These are phyloP conservation scores for Aspergillus wentii DNA, from an alignment of 495 filamentous ascomycete genomes.

Conservation along the genomic window DNA sequence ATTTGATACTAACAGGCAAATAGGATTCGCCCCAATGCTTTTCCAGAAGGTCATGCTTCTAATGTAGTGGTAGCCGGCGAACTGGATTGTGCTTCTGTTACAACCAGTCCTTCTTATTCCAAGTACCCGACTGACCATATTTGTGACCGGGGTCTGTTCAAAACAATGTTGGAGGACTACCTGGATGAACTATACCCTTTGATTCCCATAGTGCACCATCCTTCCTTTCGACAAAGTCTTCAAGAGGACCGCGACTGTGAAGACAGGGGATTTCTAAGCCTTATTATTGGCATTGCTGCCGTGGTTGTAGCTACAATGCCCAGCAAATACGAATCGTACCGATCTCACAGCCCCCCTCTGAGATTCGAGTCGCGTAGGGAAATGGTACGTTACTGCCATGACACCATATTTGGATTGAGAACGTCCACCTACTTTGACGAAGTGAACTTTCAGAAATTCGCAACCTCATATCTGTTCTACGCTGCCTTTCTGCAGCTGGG, in stretches of 20 bases:
- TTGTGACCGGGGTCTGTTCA: constrained; percentile 14
- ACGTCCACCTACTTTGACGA: constrained; percentile 16
- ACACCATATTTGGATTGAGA: constrained; percentile 8
- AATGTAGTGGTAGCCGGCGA: no score
- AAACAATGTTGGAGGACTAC: constrained; percentile 17
- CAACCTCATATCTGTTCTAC: constrained; percentile 15
- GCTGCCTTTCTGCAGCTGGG: constrained; percentile 16
- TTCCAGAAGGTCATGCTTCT: not conserved
- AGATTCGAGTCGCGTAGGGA: constrained; percentile 14
- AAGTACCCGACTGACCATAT: constrained; percentile 11
- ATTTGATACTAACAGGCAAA: no score
- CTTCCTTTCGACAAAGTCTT: constrained; percentile 12
- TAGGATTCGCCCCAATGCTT: no score
- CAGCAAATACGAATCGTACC: constrained; percentile 11
- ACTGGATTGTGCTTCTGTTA: no score
- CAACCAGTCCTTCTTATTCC: no score
- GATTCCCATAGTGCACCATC: constrained; percentile 18
- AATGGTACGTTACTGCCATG: constrained; percentile 14
- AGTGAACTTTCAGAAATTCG: constrained; percentile 20
- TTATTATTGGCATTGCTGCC: constrained; percentile 13
- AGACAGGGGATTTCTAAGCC: constrained; percentile 11
- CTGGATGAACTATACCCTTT: constrained; percentile 16
- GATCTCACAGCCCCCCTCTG: constrained; percentile 5
- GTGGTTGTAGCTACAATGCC: constrained; percentile 19
- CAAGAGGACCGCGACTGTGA: constrained; percentile 9